Evolutionary conservation across 2,329 filamentous ascomycete genomes (phyloP).

Genomic region (Colletotrichum eleusines): DNA sequence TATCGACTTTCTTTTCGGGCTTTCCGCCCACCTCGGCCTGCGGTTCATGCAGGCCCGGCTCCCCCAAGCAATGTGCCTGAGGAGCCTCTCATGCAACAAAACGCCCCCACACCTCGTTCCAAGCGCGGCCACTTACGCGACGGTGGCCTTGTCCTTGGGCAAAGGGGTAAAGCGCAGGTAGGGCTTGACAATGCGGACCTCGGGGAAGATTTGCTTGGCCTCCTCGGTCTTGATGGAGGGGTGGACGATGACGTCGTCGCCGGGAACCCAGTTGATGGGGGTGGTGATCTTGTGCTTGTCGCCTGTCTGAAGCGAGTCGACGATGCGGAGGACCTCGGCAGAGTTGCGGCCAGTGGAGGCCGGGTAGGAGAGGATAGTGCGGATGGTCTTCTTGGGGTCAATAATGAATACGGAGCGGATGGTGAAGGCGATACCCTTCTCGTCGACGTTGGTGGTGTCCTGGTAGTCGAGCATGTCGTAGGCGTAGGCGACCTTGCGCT

Average conservation of each 20-base stretch:
- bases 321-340: constrained; percentile 80
- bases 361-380: constrained; percentile 92
- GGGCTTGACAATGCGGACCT: constrained; percentile 76
- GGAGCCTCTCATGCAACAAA: constrained; percentile 22
- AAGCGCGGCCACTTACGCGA: constrained; percentile 46
- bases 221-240: constrained; percentile 85
- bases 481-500: constrained; percentile 78
- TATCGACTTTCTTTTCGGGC: neutral
- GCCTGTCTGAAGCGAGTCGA: constrained; percentile 84
- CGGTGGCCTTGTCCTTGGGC: constrained; percentile 64
- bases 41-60: neutral
- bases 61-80: neutral
- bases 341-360: constrained; percentile 90
- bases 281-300: constrained; percentile 91
- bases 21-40: neutral
- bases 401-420: constrained; percentile 96
- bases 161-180: constrained; percentile 81
- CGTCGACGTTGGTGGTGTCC: constrained; percentile 83
- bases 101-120: constrained; percentile 34
- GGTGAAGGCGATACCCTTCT: constrained; percentile 89
- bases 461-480: constrained; percentile 90
- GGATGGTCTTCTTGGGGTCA: constrained; percentile 93
- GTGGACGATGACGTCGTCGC: constrained; percentile 93
- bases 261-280: constrained; percentile 90
- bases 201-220: constrained; percentile 88